Percentiles rank a stretch among this genome's conserved stretches.
Conservation (phyloP, 805 yeast species). For the Starmera dryadoides region DNA sequence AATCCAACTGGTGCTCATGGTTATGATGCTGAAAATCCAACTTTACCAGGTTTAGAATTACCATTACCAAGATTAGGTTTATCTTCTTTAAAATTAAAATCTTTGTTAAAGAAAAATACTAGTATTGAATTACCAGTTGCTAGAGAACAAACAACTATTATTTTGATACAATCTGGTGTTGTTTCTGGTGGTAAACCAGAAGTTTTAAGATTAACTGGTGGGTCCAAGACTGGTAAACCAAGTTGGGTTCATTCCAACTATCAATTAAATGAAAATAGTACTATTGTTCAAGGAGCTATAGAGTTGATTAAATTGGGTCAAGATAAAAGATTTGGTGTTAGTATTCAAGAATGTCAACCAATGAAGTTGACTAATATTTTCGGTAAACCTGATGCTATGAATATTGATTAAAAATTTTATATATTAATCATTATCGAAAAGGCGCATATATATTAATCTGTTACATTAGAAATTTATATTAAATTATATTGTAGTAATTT, state of each 20-base stretch:
- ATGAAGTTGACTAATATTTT: constrained; percentile 25
- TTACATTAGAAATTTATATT: too few relatives aligned
- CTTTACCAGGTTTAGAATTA: constrained; percentile 65
- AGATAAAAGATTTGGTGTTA: constrained; percentile 65
- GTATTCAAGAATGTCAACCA: constrained; percentile 56
- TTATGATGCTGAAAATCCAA: constrained; percentile 56
- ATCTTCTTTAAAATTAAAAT: constrained; percentile 58
- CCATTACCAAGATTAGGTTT: constrained; percentile 72
- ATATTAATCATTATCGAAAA: too few relatives aligned
- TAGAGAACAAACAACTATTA: constrained; percentile 73
- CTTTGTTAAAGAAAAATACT: constrained; percentile 45
- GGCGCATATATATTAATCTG: too few relatives aligned
- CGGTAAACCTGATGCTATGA: too few relatives aligned
- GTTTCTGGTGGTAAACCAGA: constrained; percentile 39
- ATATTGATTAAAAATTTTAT: too few relatives aligned
- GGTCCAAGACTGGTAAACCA: constrained; percentile 58
- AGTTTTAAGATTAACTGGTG: constrained; percentile 76
- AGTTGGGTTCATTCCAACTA: constrained; percentile 83
- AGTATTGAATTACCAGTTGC: constrained; percentile 54
- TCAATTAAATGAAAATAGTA: constrained; percentile 45
- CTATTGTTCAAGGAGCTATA: constrained; percentile 35
- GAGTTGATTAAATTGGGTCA: constrained; percentile 53
- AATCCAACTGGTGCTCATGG: constrained; percentile 65
- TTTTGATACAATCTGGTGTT: constrained; percentile 41
- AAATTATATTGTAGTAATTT: too few relatives aligned